Conservation (phyloP, 495 filamentous ascomycete species). For the Choiromyces venosus region DNA sequence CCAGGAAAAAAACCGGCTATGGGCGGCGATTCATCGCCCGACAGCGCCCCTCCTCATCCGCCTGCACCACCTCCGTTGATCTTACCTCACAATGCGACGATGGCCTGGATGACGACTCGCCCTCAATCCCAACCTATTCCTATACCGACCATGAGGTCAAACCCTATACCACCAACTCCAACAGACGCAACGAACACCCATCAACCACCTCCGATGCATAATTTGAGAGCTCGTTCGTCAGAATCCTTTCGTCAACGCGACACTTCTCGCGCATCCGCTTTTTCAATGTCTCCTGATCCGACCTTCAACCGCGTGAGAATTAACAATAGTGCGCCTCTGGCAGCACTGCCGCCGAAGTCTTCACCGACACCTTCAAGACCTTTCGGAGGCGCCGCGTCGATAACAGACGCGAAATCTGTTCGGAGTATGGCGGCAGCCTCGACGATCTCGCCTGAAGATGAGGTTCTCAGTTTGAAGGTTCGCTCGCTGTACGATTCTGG, state of each 20-base stretch:
- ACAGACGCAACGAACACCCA: neutral
- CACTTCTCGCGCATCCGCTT: neutral
- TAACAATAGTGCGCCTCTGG: neutral
- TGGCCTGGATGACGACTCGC: neutral
- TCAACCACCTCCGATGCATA: neutral
- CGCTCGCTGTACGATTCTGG: constrained; percentile 41
- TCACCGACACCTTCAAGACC: constrained; percentile 18
- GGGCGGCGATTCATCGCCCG: neutral
- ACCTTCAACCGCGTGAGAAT: neutral
- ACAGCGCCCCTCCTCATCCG: neutral
- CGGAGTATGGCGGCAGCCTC: constrained; percentile 28
- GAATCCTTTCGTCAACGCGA: neutral
- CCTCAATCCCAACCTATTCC: neutral
- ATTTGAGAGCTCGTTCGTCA: neutral
- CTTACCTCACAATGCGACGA: neutral
- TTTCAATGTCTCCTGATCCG: neutral
- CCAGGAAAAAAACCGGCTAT: neutral
- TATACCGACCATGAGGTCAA: neutral
- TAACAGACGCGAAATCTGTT: constrained; percentile 29
- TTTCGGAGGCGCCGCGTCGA: constrained; percentile 13
- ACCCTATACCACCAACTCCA: neutral
- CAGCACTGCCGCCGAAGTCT: constrained; percentile 1
- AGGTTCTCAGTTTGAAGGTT: constrained; percentile 38
- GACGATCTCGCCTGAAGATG: constrained; percentile 38
- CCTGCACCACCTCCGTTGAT: neutral